A percentile compares a stretch with the other conserved stretches of the same genome.
Conservation (phyloP, 2,329 filamentous ascomycete genomes). For the Didymella sp. region DNA sequence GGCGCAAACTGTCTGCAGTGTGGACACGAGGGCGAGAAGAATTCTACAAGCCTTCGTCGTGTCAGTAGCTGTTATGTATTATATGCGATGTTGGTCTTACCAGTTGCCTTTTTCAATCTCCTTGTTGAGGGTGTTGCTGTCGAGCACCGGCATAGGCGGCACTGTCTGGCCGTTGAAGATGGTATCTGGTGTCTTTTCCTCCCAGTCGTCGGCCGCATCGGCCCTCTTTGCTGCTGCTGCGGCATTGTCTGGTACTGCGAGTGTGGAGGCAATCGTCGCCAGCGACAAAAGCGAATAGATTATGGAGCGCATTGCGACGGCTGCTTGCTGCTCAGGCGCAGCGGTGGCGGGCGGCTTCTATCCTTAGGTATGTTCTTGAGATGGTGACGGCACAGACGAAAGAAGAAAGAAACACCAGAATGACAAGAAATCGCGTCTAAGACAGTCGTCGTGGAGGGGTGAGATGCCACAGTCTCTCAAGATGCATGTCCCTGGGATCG, state of each 20-base stretch:
- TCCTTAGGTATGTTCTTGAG: not conserved
- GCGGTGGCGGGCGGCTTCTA: too few species aligned
- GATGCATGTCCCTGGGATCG: constrained; percentile 7
- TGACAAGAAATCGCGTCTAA: not conserved
- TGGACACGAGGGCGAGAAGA: constrained; percentile 61
- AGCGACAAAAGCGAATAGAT: constrained; percentile 49
- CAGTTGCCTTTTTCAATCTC: constrained; percentile 71
- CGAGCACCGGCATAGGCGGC: constrained; percentile 69
- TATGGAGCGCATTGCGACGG: constrained; percentile 45
- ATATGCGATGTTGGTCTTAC: constrained; percentile 50
- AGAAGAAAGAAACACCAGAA: not conserved
- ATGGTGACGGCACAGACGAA: not conserved
- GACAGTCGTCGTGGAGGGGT: not conserved
- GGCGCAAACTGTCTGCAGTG: constrained; percentile 85
- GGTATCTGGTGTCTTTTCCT: constrained; percentile 54
- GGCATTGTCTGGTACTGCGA: constrained; percentile 30
- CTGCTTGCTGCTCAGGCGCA: constrained; percentile 20
- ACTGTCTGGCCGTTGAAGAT: constrained; percentile 72
- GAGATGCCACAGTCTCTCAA: constrained; percentile 4
- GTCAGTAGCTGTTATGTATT: not conserved
- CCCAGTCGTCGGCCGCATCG: constrained; percentile 35
- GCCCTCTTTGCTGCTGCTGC: constrained; percentile 22
- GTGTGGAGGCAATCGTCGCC: constrained; percentile 42
- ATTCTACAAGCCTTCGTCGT: constrained; percentile 55
- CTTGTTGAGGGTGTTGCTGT: constrained; percentile 63